A percentile compares a stretch with the other conserved stretches of the same genome.
phyloP scores from a whole-genome alignment of 345 rosid genomes.

The Schrenkiella parvula region DNA sequence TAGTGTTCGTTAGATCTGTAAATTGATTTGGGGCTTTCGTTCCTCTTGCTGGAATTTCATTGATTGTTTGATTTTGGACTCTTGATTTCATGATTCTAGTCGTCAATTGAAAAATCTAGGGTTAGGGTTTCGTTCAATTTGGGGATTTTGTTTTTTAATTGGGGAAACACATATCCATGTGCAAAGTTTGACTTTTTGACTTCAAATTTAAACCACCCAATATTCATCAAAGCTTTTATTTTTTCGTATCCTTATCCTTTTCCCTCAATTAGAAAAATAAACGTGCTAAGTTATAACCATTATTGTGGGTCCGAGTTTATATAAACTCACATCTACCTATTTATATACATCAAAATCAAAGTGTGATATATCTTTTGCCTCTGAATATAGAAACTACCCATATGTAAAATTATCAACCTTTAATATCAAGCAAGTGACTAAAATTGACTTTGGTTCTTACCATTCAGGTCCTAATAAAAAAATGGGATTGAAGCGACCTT shows the following conservation, averaged over 20 bases:
- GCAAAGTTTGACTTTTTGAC: slow-evolving; percentile 14
- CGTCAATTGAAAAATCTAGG: slow-evolving; percentile 36
- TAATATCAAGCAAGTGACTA: background rate
- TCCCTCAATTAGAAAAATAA: background rate
- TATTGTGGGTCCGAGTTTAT: background rate
- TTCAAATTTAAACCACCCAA: background rate
- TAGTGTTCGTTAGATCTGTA: slow-evolving; percentile 9
- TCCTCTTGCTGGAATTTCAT: background rate
- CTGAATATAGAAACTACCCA: background rate
- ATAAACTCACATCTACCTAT: background rate
- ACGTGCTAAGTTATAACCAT: background rate
- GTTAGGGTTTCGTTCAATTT: slow-evolving; percentile 33
- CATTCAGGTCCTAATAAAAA: slow-evolving; percentile 3
- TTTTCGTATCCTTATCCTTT: background rate
- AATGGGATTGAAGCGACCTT: slow-evolving; percentile 56
- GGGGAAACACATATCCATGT: slow-evolving; percentile 6
- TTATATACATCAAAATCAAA: background rate
- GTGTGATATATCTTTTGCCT: background rate
- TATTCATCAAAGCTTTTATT: background rate
- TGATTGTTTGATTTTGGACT: background rate
- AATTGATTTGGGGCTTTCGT: slow-evolving; percentile 24
- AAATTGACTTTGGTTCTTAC: slow-evolving; percentile 11
- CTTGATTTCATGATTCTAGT: slow-evolving; percentile 24
- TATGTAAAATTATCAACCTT: background rate
- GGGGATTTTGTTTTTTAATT: slow-evolving; percentile 22